These are phyloP conservation scores for Mucor ambiguus DNA, from an alignment of 371 early-diverging fungal genomes.

Conservation along the genomic window DNA sequence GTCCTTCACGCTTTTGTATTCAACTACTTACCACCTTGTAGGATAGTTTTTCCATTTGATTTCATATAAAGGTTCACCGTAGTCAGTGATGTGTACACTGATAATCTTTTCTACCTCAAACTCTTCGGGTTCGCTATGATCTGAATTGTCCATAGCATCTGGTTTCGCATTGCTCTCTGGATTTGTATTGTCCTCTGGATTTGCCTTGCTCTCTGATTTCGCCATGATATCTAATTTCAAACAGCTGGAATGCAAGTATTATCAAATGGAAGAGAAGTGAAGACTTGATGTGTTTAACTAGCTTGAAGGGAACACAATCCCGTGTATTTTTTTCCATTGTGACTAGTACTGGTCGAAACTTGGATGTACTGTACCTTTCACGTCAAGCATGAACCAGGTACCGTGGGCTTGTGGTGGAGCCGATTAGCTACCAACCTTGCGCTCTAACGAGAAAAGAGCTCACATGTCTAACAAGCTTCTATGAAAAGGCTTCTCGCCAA, in stretches of 20 bases:
- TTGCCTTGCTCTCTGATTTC: no score
- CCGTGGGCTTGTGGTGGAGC: background rate
- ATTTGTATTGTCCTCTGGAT: no score
- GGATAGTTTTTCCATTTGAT: conserved; percentile 34
- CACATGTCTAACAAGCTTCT: no score
- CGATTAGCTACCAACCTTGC: background rate
- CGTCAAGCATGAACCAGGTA: background rate
- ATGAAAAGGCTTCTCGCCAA: no score
- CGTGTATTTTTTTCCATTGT: background rate
- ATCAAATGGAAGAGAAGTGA: background rate
- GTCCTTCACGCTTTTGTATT: background rate
- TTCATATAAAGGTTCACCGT: conserved; percentile 5
- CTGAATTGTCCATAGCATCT: background rate
- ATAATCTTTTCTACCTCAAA: conserved; percentile 26
- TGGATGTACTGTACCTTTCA: background rate
- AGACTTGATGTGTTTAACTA: background rate
- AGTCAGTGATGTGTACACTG: conserved; percentile 1
- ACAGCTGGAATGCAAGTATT: background rate
- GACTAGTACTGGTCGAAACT: background rate
- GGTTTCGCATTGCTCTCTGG: no score
- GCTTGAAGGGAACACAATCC: background rate
- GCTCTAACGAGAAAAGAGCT: background rate
- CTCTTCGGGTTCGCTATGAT: conserved; percentile 16
- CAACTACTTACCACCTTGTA: conserved; percentile 19
- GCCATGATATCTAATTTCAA: background rate